Conservation (phyloP, 2,329 filamentous ascomycete species). For the Fusarium sp. region DNA sequence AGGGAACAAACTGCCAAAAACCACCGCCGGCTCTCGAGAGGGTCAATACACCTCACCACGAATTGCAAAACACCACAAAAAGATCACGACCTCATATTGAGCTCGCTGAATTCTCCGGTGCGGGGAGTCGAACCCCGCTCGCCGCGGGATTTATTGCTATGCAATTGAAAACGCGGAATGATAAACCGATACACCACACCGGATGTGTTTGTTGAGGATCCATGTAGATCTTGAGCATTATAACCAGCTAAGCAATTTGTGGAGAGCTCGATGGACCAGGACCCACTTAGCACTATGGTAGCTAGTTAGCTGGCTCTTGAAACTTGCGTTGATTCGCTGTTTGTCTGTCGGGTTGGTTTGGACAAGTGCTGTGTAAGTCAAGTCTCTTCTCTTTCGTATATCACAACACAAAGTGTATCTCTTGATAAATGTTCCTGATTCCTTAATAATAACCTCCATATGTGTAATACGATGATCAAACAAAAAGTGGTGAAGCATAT, state of each 20-base stretch:
- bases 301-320: no score
- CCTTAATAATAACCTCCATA: not conserved
- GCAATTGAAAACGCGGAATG: slow-evolving; percentile 36
- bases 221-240: rapidly evolving
- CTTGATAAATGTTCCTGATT: not conserved
- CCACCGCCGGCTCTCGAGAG: no score
- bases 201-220: slow-evolving; percentile 11
- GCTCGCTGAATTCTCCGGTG: slow-evolving; percentile 8
- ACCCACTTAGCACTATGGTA: not conserved
- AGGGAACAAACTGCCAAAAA: not conserved
- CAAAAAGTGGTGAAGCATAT: not conserved
- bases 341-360: not conserved
- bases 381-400: not conserved
- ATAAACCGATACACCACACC: slow-evolving; percentile 38
- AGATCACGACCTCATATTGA: not conserved
- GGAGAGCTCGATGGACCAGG: not conserved
- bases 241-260: not conserved
- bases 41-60: not conserved
- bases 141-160: slow-evolving; percentile 17
- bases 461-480: not conserved
- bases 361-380: not conserved
- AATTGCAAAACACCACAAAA: not conserved
- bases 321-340: not conserved
- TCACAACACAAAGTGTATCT: not conserved
- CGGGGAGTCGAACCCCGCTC: slow-evolving; percentile 37